A percentile compares a stretch with the other conserved stretches of the same genome.
Conservation (phyloP, 192 early-diverging fungal genomes). For the Coemansia sp. region DNA sequence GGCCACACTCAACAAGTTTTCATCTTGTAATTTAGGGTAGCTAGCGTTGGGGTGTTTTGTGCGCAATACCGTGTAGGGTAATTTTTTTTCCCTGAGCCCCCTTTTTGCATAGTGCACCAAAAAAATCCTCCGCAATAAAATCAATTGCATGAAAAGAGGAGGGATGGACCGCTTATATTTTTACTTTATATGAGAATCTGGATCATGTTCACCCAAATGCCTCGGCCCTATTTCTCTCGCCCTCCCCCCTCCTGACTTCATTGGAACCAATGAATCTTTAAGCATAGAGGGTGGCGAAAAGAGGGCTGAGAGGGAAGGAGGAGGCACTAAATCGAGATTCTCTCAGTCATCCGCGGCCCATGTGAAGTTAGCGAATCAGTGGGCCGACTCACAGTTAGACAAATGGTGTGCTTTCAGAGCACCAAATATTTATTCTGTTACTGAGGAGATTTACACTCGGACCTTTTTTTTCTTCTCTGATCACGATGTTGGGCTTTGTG, state of each 20-base stretch:
- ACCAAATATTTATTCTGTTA: background rate
- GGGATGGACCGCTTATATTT: background rate
- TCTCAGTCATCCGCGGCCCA: background rate
- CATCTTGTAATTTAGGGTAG: slow-evolving; percentile 6
- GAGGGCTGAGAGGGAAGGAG: too few species aligned
- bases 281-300: too few species aligned
- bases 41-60: background rate
- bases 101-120: background rate
- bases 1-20: background rate
- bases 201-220: too few species aligned
- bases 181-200: background rate
- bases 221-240: too few species aligned
- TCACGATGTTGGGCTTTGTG: slow-evolving; percentile 1
- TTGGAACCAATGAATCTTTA: too few species aligned
- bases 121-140: background rate
- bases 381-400: background rate
- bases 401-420: background rate
- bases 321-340: background rate
- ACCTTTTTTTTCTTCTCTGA: background rate
- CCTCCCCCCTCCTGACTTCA: too few species aligned
- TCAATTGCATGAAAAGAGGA: background rate
- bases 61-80: too few species aligned
- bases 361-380: background rate
- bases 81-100: too few species aligned
- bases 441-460: background rate